Evolutionary conservation across 148 eudicot species (phyloP), one percentile per base, ranked within the genome.

Genomic region (Rhododendron molle): DNA sequence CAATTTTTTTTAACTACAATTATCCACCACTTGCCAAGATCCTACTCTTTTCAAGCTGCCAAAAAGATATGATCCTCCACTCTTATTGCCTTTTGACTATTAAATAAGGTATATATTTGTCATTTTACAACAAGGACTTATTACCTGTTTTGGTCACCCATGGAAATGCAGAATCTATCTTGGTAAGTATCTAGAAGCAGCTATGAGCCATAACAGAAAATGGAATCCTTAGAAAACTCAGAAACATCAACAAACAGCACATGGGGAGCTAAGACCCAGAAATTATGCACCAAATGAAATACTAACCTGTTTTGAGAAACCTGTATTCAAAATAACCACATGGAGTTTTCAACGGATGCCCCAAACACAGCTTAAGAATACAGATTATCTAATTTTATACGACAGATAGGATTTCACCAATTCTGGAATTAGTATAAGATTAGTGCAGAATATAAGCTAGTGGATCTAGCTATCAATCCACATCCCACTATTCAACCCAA

Each of bases 401-500:
- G 18, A 26, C 56, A 14, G 58, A 78, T 78, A 12, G 58, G 81
- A 78, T 78, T 78, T 71, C 81, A 46, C 34, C 15, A 78, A 16
- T 3, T 13, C 16, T 47, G 58, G 14, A 10, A 26, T 44, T 78
- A 78, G 26, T 43, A 44, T 46, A 46, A 78, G 56, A 78, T 46
- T 44, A 46, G 80, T 77, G 50, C 50, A 77, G 16, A 78, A 78
- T n/a, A 44, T 78, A 44, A 78, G 49, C 52, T 28, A 30, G 52
- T 71, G 38, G 38, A 47, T 26, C 38, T 26, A 78, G 81, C 47
- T 78, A 26, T 78, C 34, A 47, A 47, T 78, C 81, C 18, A 78
- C 56, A 46, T 78, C 47, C 81, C 81, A 78, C 34, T 78, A 46
- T 78, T 46, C 46, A 6, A 78, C 47, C 81, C 28, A 78, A 78